Conservation (phyloP, 1,284 basidiomycete species). For the Ustilago bromivora region DNA sequence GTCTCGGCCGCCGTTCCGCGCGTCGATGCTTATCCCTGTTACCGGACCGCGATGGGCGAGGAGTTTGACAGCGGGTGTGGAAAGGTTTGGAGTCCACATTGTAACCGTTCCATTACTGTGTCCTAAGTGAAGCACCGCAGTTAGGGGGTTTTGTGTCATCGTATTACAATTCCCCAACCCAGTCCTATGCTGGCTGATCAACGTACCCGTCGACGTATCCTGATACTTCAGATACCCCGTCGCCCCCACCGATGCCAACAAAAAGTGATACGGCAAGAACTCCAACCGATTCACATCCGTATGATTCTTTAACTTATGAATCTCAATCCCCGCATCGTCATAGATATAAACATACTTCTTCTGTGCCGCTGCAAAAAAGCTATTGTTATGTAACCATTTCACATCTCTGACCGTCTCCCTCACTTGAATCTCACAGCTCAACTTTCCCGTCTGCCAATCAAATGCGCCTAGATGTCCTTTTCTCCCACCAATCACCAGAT, state of each 20-base stretch:
- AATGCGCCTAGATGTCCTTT: slow-evolving; percentile 93
- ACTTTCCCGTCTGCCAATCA: slow-evolving; percentile 89
- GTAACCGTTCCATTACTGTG: slow-evolving; percentile 84
- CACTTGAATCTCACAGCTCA: slow-evolving; percentile 89
- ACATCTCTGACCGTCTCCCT: slow-evolving; percentile 91
- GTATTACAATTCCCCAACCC: slow-evolving; percentile 79
- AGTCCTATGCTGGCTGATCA: slow-evolving; percentile 85
- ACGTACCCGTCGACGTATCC: slow-evolving; percentile 91
- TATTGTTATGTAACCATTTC: slow-evolving; percentile 92
- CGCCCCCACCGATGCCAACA: slow-evolving; percentile 87
- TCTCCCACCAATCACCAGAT: slow-evolving; percentile 73
- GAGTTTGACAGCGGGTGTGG: slow-evolving; percentile 89
- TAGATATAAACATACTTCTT: slow-evolving; percentile 97
- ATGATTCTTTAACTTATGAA: slow-evolving; percentile 80
- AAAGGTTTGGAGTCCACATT: slow-evolving; percentile 94
- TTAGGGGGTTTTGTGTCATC: slow-evolving; percentile 89
- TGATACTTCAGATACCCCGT: slow-evolving; percentile 94
- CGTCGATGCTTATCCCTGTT: slow-evolving; percentile 83
- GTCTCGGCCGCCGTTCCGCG: slow-evolving; percentile 80
- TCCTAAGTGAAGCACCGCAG: slow-evolving; percentile 92
- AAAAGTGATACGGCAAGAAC: slow-evolving; percentile 95
- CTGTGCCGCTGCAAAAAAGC: slow-evolving; percentile 93
- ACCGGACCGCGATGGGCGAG: slow-evolving; percentile 92
- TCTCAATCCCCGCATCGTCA: slow-evolving; percentile 88
- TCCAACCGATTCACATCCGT: slow-evolving; percentile 91